Conservation (phyloP, 805 yeast genomes). For the Limtongia smithiae region DNA sequence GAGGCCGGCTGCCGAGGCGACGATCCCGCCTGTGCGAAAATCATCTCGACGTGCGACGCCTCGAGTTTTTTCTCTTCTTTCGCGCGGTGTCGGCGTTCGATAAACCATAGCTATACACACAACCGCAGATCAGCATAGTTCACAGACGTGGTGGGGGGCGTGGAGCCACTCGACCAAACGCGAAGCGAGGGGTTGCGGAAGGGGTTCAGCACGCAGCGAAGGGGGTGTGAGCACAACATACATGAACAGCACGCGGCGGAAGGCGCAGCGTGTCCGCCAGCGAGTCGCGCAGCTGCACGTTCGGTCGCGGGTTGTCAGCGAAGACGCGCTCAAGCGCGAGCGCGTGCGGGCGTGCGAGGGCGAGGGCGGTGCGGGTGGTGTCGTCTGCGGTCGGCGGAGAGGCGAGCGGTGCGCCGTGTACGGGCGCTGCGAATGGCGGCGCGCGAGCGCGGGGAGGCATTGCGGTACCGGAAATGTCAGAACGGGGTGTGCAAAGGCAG, state of each 20-base stretch:
- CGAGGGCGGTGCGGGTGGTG: conserved; percentile 10
- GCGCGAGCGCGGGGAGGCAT: too few relatives aligned
- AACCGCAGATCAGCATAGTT: background rate
- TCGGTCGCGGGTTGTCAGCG: conserved; percentile 23
- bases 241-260: conserved; percentile 22
- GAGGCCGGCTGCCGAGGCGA: background rate
- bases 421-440: too few relatives aligned
- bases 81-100: conserved; percentile 18
- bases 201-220: background rate
- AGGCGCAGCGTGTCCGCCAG: conserved; percentile 18
- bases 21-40: conserved; percentile 16
- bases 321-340: conserved; percentile 24
- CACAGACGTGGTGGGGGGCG: background rate
- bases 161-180: too few relatives aligned
- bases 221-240: conserved; percentile 3
- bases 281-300: conserved; percentile 8
- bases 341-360: conserved; percentile 17
- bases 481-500: too few relatives aligned
- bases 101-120: conserved; percentile 18
- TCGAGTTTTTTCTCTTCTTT: conserved; percentile 17
- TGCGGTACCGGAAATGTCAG: too few relatives aligned
- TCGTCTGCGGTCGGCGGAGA: conserved; percentile 1
- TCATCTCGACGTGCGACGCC: conserved; percentile 19
- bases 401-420: background rate
- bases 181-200: too few relatives aligned